Evolutionary conservation across 2,329 filamentous ascomycete genomes (phyloP), one percentile per base, ranked within the genome.

Genomic region (Zasmidium citrigriseum): DNA sequence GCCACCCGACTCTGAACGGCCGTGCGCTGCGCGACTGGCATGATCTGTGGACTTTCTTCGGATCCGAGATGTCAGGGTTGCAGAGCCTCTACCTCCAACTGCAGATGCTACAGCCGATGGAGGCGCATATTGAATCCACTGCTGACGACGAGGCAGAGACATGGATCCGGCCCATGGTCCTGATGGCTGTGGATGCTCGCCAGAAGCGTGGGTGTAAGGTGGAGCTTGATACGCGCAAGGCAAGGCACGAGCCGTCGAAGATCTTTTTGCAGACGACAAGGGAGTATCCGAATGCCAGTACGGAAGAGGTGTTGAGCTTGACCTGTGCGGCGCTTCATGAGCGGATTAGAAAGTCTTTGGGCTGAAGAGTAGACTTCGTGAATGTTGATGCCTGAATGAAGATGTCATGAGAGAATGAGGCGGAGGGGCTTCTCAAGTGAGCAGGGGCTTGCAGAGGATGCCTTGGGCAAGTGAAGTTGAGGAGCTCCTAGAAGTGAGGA

Each of bases 111-210:
- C 65, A 71, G 24, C 67, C 65, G 16, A 68, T 65, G 48, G 68
- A 71, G 50, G 64, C 64, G 16, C 63, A 64, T 7, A 70, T 72
- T 11, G 51, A 63, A 34, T 58, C 64, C 16, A 69, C 67, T 2
- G 23, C 38, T 3, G 70, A 72, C 38, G 49, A 58, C 9, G 65
- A 68, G 5, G 67, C 66, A 4, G 55, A 53, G 11, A 46, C 53
- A 1, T 72, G 70, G 70, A 65, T 71, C 27, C 58, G 58, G 50
- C 70, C 70, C 4, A 72, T 72, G 56, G 57, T 72, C 27, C 23
- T 58, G n/a, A 71, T 72, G 69, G 67, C 67, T 4, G 41, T 64
- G 23, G 61, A 67, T 25, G 67, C 64, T 11, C 57, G 67, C 27
- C 55, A 61, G 16, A 59, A 59, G 45, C 67, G 70, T 20, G 64